These are phyloP conservation scores for Toxoplasma gondii DNA, from an alignment of 169 alveolate species.

Conservation along the genomic window DNA sequence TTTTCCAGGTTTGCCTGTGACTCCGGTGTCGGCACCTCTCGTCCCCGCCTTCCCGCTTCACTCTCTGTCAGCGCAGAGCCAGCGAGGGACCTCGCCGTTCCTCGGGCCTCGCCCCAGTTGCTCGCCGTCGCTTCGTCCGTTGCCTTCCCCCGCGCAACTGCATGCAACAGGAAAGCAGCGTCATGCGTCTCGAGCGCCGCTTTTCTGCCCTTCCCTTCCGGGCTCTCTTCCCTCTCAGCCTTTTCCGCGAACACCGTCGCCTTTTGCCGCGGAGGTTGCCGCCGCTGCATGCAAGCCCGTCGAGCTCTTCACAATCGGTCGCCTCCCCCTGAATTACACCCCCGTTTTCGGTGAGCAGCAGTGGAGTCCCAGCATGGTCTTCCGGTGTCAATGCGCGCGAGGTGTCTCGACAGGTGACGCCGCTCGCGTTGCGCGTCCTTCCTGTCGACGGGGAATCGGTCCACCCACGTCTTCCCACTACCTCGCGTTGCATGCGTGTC, in stretches of 20 bases:
- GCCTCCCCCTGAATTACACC: constrained; percentile 12
- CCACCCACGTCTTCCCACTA: no score
- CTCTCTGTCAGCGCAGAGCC: not conserved
- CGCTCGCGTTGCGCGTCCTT: no score
- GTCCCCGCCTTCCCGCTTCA: not conserved
- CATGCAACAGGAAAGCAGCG: not conserved
- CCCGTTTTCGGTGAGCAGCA: constrained; percentile 10
- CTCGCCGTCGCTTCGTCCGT: not conserved
- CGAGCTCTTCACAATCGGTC: not conserved
- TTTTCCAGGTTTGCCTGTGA: not conserved
- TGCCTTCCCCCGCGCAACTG: not conserved
- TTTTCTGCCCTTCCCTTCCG: no score
- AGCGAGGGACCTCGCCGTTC: not conserved
- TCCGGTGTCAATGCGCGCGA: no score
- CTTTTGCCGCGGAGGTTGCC: not conserved
- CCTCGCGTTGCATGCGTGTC: no score
- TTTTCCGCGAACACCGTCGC: not conserved
- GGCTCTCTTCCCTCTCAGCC: no score
- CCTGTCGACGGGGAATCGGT: no score
- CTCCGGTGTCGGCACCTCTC: no score
- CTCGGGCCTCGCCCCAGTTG: not conserved
- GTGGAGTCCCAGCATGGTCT: not conserved
- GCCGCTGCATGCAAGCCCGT: constrained; percentile 18
- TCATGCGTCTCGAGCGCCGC: no score
- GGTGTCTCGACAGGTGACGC: no score